These are phyloP conservation scores for Rehmannia glutinosa DNA, from an alignment of 257 asterid species.

Conservation along the genomic window DNA sequence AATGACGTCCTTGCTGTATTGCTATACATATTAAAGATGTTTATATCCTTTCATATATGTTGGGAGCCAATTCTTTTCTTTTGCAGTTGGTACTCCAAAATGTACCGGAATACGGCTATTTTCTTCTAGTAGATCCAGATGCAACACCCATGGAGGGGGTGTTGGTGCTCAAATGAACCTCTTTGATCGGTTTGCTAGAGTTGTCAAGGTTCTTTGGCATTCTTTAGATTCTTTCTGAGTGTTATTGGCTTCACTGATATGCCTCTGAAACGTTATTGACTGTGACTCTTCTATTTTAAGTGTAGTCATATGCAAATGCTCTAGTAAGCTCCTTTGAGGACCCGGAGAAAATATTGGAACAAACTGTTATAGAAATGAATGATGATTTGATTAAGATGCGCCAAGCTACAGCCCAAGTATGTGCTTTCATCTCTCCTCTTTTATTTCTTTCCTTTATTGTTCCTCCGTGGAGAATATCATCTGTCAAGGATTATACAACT, in stretches of 20 bases:
- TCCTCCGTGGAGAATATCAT: not conserved
- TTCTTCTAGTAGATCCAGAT: slow-evolving; percentile 35
- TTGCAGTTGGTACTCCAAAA: slow-evolving; percentile 47
- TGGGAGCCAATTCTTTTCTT: slow-evolving; percentile 7
- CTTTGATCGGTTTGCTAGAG: slow-evolving; percentile 80
- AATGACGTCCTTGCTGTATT: not conserved
- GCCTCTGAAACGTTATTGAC: not conserved
- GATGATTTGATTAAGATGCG: slow-evolving; percentile 79
- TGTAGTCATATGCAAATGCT: slow-evolving; percentile 73
- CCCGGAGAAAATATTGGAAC: slow-evolving; percentile 85
- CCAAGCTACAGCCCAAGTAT: slow-evolving; percentile 88
- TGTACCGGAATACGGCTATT: slow-evolving; percentile 36
- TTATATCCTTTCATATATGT: not conserved
- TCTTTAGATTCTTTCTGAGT: not conserved
- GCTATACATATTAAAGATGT: not conserved
- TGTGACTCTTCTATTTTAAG: not conserved
- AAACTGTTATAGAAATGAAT: slow-evolving; percentile 74
- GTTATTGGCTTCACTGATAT: not conserved
- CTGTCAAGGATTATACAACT: not conserved
- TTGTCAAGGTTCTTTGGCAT: slow-evolving; percentile 58
- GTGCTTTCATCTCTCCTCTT: slow-evolving; percentile 11
- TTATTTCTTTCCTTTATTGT: not conserved
- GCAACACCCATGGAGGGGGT: slow-evolving; percentile 43
- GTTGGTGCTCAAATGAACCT: slow-evolving; percentile 65
- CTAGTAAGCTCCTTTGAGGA: slow-evolving; percentile 74